These are phyloP conservation scores for Dispira simplex DNA, from an alignment of 192 early-diverging fungal species.

Conservation along the genomic window DNA sequence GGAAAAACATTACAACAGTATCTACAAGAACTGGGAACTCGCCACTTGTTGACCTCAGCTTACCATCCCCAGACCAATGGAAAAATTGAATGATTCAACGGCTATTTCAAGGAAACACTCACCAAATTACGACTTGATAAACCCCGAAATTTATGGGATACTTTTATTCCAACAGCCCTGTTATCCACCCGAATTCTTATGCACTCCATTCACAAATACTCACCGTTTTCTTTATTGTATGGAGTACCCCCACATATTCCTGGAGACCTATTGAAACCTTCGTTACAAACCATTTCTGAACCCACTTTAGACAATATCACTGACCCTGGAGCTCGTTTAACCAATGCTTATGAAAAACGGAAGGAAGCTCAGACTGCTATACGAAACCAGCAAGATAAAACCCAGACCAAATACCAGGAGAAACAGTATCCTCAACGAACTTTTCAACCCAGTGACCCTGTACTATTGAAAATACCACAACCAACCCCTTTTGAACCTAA, in stretches of 20 bases:
- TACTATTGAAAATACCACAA: background rate
- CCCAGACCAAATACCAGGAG: background rate
- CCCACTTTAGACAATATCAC: background rate
- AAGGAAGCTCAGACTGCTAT: background rate
- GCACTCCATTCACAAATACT: background rate
- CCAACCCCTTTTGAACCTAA: background rate
- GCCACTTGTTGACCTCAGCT: constrained; percentile 10
- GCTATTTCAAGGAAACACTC: constrained; percentile 4
- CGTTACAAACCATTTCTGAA: background rate
- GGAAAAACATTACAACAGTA: background rate
- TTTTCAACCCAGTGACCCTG: no score
- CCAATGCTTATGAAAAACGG: background rate
- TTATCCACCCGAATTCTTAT: background rate
- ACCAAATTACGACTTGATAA: background rate
- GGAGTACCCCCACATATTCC: background rate
- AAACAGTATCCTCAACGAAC: background rate
- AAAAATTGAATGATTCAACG: constrained; percentile 13
- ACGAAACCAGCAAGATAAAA: background rate
- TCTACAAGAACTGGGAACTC: background rate
- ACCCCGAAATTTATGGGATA: constrained; percentile 11
- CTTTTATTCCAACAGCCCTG: background rate
- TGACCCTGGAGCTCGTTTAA: background rate
- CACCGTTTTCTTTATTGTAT: background rate
- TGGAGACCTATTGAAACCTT: background rate
- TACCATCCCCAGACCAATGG: constrained; percentile 14